Percentiles rank a stretch among this genome's conserved stretches.
Conservation (phyloP, 2,329 filamentous ascomycete genomes). For the Apiospora arundinis region DNA sequence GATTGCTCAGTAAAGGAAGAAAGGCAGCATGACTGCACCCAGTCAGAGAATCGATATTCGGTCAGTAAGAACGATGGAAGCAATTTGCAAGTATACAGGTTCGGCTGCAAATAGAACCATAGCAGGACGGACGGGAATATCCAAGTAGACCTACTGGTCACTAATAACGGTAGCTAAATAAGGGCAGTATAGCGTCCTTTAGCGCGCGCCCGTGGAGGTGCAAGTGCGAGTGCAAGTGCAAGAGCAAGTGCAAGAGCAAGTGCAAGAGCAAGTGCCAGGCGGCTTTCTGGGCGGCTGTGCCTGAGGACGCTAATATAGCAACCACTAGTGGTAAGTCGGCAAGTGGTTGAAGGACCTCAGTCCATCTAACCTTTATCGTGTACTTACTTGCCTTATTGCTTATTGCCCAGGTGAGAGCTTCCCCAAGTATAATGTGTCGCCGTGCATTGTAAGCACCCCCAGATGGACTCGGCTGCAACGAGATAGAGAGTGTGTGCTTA, state of each 20-base stretch:
- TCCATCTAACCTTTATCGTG: neutral
- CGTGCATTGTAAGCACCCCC: neutral
- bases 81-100: neutral
- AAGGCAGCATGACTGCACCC: neutral
- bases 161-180: conserved; percentile 12
- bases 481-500: neutral
- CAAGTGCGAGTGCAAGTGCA: neutral
- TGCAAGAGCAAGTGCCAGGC: neutral
- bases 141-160: neutral
- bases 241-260: no score
- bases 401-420: neutral
- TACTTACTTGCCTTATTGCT: no score
- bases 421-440: neutral
- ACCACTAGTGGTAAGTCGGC: neutral
- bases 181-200: neutral
- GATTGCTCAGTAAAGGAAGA: neutral
- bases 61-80: neutral
- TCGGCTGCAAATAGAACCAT: neutral
- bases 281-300: conserved; percentile 1
- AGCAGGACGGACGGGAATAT: conserved; percentile 3
- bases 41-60: neutral
- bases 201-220: neutral
- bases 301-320: neutral
- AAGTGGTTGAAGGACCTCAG: neutral
- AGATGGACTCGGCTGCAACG: neutral